Evolutionary conservation across 2,329 filamentous ascomycete genomes (phyloP), one percentile per base, ranked within the genome.

Genomic region (Pseudogymnoascus sp.): DNA sequence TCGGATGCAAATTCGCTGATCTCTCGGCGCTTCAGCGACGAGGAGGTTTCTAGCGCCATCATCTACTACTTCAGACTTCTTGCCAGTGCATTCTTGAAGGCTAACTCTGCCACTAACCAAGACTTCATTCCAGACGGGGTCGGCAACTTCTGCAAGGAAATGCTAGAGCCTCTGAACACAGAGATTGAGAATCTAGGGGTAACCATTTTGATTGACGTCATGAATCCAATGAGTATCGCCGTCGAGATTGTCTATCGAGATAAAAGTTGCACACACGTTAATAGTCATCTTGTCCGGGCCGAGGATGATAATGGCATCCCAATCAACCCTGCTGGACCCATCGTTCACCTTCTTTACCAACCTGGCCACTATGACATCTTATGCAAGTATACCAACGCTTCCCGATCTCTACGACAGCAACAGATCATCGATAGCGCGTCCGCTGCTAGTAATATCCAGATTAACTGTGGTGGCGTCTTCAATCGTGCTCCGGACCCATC

Each of bases 121-220:
- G 84, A 85, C 5, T 97, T 91, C 73, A 82, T 96, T 61, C 78
- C 76, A n/a, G 72, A 74, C 33, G 79, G 79, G 8, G 56, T 78
- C 60, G 78, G 81, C 2, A 78, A n/a, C n/a, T n/a, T 95, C 35
- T 81, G 85, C 12, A 80, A 85, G 40, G 81, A 83, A 11, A 83
- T 82, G 65, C 86, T 98, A 67, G 89, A 96, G 73, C 85, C 89
- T 0, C 82, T 88, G n/a, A 84, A 88, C 68, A 85, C 87, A 61
- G 93, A 99, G 77, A 96, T 98, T 66, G 95, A 99, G 69, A 87
- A 97, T 70, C 79, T 96, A n/a, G 90, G 91, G 41, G 82, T 98
- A 66, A 85, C 85, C 65, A 85, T 91, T 2, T 79, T 98, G 60
- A 84, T 89, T 66, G 87, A 93, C 67, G 84, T 91, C 26, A 84